Percentiles rank a stretch among this genome's conserved stretches.
phyloP scores from a whole-genome alignment of 139 green algal genomes.

The Tetraselmis striata region DNA sequence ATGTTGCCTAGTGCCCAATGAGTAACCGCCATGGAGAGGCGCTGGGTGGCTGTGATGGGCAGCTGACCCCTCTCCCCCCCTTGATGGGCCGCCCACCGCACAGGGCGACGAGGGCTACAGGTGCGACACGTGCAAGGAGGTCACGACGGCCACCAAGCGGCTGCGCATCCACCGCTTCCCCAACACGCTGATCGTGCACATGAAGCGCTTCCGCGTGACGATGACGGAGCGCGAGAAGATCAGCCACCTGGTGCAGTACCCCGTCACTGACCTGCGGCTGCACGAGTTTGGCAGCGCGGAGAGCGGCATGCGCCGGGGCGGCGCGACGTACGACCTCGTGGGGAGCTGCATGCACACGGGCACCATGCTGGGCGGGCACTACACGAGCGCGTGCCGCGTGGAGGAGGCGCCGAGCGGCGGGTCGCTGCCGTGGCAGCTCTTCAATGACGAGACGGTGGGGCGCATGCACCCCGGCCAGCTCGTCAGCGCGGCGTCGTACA shows the following conservation, averaged over 20 bases:
- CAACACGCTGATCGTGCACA: constrained; percentile 41
- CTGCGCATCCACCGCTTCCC: constrained; percentile 46
- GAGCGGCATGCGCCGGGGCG: neutral
- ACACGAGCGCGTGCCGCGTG: constrained; percentile 32
- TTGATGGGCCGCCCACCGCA: too few relatives aligned
- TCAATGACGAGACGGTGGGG: constrained; percentile 35
- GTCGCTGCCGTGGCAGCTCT: constrained; percentile 20
- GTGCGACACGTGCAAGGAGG: constrained; percentile 37
- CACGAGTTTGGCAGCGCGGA: neutral
- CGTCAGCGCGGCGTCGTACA: constrained; percentile 27
- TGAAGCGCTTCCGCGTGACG: constrained; percentile 51
- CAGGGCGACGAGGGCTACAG: constrained; percentile 44
- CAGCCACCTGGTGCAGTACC: neutral
- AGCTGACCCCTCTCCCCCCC: too few relatives aligned
- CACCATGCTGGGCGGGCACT: constrained; percentile 31
- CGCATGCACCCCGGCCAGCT: constrained; percentile 10
- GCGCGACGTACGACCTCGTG: neutral
- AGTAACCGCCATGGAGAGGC: too few relatives aligned
- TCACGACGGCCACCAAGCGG: constrained; percentile 43
- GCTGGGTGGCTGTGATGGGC: too few relatives aligned
- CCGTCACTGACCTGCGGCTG: neutral
- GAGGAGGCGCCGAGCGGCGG: neutral
- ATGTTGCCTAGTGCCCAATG: too few relatives aligned
- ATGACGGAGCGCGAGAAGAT: neutral
- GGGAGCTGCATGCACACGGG: neutral